Base-by-base conservation (phyloP, 1,284 basidiomycete genomes). In the Fomitopsis pinicola region DNA sequence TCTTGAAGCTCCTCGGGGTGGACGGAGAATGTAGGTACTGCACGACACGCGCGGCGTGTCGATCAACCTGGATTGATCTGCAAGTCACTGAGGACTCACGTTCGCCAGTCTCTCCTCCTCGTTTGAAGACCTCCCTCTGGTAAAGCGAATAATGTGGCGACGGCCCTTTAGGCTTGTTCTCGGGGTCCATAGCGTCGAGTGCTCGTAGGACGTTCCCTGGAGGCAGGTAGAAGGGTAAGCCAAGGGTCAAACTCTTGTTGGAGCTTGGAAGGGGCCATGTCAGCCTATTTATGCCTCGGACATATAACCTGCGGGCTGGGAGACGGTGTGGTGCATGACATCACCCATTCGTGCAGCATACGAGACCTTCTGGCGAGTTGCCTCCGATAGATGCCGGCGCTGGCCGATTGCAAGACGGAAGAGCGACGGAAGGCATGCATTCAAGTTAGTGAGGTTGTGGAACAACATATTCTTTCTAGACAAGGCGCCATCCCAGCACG, bases 71-170 rank as follows among this genome's bases (percentile, higher is more conserved):
- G 30, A 33, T 33, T 7, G 3, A 33, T 33, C 30, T n/a, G 30
- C 7, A 33, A 33, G 30, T 3, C 30, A n/a, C 59, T 46, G 28
- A 17, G 33, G 3, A 72, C 75, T 33, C 61, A 80, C 80, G 63
- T 30, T 70, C 62, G 15, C 79, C 80, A 14, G 73, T 67, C 28
- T 71, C 71, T 35, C 79, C 81, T 5, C 81, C 81, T 15, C 72
- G 68, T 63, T 76, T 77, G 73, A 84, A 84, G 9, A 81, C 68
- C 58, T 85, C 80, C 44, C 82, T 77, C 68, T 84, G 79, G 71
- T 83, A 83, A 57, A 83, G 76, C 2, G 82, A 82, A 69, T 81
- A 85, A 68, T 83, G 81, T 19, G 83, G 83, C 5, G 82, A 82
- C 33, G 80, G 76, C 19, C 83, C 78, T 57, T 78, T 71, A 9